Evolutionary conservation across 1,284 basidiomycete species (phyloP).

Genomic region (Ceratobasidium sp.): DNA sequence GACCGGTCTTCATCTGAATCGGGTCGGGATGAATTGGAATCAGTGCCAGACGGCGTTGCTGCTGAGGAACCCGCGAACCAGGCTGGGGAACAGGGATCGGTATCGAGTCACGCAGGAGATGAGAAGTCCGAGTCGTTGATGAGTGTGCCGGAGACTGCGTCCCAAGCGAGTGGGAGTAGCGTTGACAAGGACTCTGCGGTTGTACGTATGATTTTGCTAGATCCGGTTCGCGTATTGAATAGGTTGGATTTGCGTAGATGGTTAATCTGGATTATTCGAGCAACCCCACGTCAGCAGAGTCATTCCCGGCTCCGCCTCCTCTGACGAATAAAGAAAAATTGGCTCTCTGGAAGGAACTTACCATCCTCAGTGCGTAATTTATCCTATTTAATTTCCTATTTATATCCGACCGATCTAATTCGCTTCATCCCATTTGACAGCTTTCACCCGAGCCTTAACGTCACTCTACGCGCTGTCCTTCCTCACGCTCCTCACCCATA

Average conservation of each 20-base stretch:
- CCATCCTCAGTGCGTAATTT: slow-evolving; percentile 74
- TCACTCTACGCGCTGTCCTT: slow-evolving; percentile 85
- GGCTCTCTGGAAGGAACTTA: slow-evolving; percentile 87
- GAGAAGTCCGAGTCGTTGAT: slow-evolving; percentile 28
- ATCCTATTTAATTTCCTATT: neutral
- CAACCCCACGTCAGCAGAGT: slow-evolving; percentile 7
- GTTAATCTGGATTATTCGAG: slow-evolving; percentile 24
- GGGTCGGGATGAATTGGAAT: slow-evolving; percentile 28
- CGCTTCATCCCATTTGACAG: slow-evolving; percentile 64
- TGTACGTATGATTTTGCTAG: neutral
- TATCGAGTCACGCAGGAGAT: slow-evolving; percentile 7
- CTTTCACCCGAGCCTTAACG: slow-evolving; percentile 88
- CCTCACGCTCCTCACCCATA: slow-evolving; percentile 82
- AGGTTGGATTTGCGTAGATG: slow-evolving; percentile 23
- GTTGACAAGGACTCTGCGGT: slow-evolving; percentile 29
- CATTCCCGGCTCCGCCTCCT: slow-evolving; percentile 45
- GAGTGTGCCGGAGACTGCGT: slow-evolving; percentile 38
- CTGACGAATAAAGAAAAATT: slow-evolving; percentile 66
- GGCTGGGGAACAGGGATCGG: neutral
- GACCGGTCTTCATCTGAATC: neutral
- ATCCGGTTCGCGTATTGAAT: neutral
- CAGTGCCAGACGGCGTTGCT: slow-evolving; percentile 12
- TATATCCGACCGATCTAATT: slow-evolving; percentile 18
- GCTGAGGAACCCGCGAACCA: neutral
- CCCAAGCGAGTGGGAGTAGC: slow-evolving; percentile 34